A percentile compares a stretch with the other conserved stretches of the same genome.
Evolutionary conservation across 495 filamentous ascomycete species (phyloP).

Genomic region (Talaromyces trachyspermus): DNA sequence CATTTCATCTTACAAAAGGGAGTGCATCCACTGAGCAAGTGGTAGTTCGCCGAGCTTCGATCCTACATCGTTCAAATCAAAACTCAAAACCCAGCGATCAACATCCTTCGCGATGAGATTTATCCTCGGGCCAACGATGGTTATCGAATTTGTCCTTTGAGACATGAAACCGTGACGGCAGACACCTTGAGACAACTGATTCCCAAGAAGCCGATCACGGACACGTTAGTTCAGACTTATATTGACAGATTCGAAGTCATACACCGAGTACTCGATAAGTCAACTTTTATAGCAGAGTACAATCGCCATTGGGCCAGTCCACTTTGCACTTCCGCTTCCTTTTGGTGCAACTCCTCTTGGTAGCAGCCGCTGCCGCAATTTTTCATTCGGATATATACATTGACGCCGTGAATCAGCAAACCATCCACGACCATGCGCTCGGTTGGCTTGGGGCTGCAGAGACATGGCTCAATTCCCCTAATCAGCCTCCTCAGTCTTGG

Average conservation of each 20-base stretch:
- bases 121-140: conserved; percentile 8
- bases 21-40: conserved; percentile 4
- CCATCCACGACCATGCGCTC: background rate
- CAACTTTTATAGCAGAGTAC: conserved; percentile 10
- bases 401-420: background rate
- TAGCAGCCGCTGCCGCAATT: background rate
- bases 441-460: background rate
- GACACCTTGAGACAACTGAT: conserved; percentile 5
- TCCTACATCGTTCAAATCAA: conserved; percentile 10
- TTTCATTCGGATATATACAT: conserved; percentile 1
- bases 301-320: conserved; percentile 7
- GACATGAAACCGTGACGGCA: background rate
- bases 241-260: conserved; percentile 11
- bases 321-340: background rate
- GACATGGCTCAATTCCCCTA: conserved; percentile 1
- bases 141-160: conserved; percentile 2
- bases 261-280: conserved; percentile 9
- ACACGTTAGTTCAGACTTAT: conserved; percentile 11
- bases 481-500: conserved; percentile 4
- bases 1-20: conserved; percentile 1
- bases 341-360: conserved; percentile 6
- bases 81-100: conserved; percentile 9
- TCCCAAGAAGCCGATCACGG: conserved; percentile 8
- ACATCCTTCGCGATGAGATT: conserved; percentile 9
- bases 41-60: conserved; percentile 11